These are phyloP conservation scores for Micractinium sp. DNA, from an alignment of 139 green algal species.

Conservation along the genomic window DNA sequence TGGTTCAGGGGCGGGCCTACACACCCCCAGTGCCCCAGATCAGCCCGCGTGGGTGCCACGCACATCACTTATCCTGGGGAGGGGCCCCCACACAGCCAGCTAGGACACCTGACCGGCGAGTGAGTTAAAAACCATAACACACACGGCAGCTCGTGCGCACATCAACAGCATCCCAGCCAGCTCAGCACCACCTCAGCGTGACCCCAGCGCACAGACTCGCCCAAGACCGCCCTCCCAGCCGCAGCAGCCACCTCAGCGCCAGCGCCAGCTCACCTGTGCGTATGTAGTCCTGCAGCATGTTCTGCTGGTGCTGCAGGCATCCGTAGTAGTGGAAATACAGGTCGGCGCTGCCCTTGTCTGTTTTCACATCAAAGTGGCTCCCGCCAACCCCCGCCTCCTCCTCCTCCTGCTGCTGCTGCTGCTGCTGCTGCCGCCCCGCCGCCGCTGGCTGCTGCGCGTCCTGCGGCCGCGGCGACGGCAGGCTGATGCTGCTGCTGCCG, in stretches of 20 bases:
- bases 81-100: too few relatives aligned
- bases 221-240: too few relatives aligned
- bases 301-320: constrained; percentile 92
- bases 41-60: too few relatives aligned
- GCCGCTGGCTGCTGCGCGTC: constrained; percentile 14
- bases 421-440: constrained; percentile 3
- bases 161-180: background rate
- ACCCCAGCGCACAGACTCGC: background rate
- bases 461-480: background rate
- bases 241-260: too few relatives aligned
- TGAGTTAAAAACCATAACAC: too few relatives aligned
- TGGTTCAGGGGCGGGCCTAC: too few relatives aligned
- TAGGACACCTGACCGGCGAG: too few relatives aligned
- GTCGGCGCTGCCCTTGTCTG: constrained; percentile 75
- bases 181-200: background rate
- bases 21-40: too few relatives aligned
- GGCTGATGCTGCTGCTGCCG: background rate
- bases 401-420: background rate
- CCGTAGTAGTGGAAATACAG: constrained; percentile 91
- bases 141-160: too few relatives aligned
- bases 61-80: too few relatives aligned
- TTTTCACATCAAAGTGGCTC: constrained; percentile 78
- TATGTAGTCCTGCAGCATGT: constrained; percentile 91
- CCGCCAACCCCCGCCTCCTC: background rate
- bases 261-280: constrained; percentile 57